These are phyloP conservation scores for Aspergillus transmontanensis DNA, from an alignment of 2,329 filamentous ascomycete genomes.

Conservation along the genomic window DNA sequence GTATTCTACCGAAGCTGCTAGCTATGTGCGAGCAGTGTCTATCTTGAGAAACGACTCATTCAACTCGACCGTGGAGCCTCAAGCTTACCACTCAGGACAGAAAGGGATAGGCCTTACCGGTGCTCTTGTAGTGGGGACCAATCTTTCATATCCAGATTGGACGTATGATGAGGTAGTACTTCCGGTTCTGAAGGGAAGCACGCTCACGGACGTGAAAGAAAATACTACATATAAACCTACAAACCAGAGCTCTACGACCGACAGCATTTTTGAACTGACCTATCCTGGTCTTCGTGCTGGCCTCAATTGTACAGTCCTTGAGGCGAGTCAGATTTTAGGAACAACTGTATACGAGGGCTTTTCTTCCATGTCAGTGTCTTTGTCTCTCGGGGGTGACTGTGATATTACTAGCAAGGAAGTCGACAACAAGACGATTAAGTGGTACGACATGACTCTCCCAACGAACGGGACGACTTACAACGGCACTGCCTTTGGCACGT, in stretches of 20 bases:
- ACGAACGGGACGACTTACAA: not conserved
- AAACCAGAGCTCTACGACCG: not conserved
- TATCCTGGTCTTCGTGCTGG: constrained; percentile 6
- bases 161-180: constrained; percentile 34
- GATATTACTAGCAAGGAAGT: not conserved
- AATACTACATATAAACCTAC: not conserved
- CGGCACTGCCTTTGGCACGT: constrained; percentile 2
- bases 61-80: not conserved
- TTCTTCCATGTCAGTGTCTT: too few relatives aligned
- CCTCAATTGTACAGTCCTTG: not conserved
- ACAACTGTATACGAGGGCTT: not conserved
- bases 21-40: constrained; percentile 1
- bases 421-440: not conserved
- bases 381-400: not conserved
- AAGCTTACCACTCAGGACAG: constrained; percentile 15
- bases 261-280: not conserved
- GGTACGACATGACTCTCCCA: not conserved
- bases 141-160: constrained; percentile 35
- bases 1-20: constrained; percentile 14
- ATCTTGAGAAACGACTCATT: constrained; percentile 17
- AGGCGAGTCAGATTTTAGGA: not conserved
- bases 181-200: constrained; percentile 15
- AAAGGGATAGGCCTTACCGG: constrained; percentile 27
- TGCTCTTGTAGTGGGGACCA: constrained; percentile 28
- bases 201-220: constrained; percentile 16